Evolutionary conservation across 202 grass and related monocot species (phyloP), one percentile per base, ranked within the genome.

Genomic region (Saccharum hybrid): DNA sequence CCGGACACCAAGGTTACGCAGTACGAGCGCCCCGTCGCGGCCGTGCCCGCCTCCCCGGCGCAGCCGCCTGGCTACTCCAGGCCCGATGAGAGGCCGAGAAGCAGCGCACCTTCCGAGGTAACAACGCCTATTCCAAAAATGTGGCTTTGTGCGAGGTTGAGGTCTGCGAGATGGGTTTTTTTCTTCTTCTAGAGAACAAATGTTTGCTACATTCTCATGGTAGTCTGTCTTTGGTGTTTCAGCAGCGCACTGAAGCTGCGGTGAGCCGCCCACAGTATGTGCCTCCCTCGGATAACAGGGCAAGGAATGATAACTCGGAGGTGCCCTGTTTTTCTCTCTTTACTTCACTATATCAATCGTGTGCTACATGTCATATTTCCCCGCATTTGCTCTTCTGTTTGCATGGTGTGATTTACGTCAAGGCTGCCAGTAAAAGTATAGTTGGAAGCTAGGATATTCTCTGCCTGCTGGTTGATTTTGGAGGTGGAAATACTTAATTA

Each of bases 1-100:
- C 92, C 90, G 33, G 83, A 91, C 73, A 98, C 95, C 80, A 91
- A 85, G 59, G 88, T 72, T 71, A 86, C 84, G 19, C 90, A 93
- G 74, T 98, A 98, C 89, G 84, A 92, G 39, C 88, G 90, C 1
- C 95, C 95, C 13, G 36, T 59, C 30, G 54, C 31, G 0, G 66
- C 68, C 3, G 19, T 45, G 11, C 61, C 75, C 0, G 4, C 73
- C 0, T 7, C 57, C 8, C 7, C 66, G 1, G 2, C 82, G 60
- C 74, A 63, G 80, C 75, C 64, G 51, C 63, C 82, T 19, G 51
- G 66, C 3, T 59, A 28, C 66, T 52, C n/a, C 59, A 60, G 59
- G 66, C 66, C 68, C 68, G 59, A 83, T 22, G 76, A 82, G 37
- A 86, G 76, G 38, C 3, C 52, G 6, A 86, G 75, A 54, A 70